Conservation (phyloP, 2,329 filamentous ascomycete species). For the Atkinsonella hypoxylon region DNA sequence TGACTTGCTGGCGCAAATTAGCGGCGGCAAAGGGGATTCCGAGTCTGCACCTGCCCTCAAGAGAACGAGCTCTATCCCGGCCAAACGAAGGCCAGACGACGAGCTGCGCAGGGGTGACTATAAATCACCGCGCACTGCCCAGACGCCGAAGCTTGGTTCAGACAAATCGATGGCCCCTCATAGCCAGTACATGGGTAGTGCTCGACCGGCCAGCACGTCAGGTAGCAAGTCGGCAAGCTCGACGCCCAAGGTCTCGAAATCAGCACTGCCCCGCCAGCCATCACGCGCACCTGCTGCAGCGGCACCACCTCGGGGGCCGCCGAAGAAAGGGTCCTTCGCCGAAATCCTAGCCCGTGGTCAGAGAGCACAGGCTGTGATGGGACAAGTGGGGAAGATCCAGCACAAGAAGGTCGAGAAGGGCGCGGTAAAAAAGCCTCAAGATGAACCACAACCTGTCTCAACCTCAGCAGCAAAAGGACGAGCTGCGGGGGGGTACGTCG, state of each 20-base stretch:
- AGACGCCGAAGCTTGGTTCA: not conserved
- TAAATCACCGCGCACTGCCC: conserved; percentile 28
- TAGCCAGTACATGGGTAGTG: conserved; percentile 4
- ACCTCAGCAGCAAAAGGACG: conserved; percentile 15
- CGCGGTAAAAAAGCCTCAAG: conserved; percentile 40
- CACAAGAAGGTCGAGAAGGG: conserved; percentile 60
- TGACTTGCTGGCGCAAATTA: conserved; percentile 41
- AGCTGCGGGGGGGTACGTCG: conserved; percentile 15
- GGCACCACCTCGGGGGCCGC: conserved; percentile 30
- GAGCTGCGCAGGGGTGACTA: conserved; percentile 28
- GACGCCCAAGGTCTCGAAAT: conserved; percentile 12
- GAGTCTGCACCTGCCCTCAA: conserved; percentile 18
- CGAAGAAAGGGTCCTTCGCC: conserved; percentile 63
- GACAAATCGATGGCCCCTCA: not conserved
- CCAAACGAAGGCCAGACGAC: conserved; percentile 48
- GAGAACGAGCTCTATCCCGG: conserved; percentile 15
- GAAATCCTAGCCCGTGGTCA: conserved; percentile 64
- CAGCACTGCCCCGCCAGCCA: conserved; percentile 12
- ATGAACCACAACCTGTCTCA: conserved; percentile 17
- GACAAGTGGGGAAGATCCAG: conserved; percentile 58
- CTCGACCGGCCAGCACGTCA: conserved; percentile 10
- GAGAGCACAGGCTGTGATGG: conserved; percentile 48
- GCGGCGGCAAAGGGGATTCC: conserved; percentile 36
- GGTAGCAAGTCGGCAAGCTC: conserved; percentile 14
- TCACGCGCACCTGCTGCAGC: conserved; percentile 20